Percentiles rank a stretch among this genome's conserved stretches.
Evolutionary conservation across 345 rosid species (phyloP).

Genomic region (Anacardium occidentale): DNA sequence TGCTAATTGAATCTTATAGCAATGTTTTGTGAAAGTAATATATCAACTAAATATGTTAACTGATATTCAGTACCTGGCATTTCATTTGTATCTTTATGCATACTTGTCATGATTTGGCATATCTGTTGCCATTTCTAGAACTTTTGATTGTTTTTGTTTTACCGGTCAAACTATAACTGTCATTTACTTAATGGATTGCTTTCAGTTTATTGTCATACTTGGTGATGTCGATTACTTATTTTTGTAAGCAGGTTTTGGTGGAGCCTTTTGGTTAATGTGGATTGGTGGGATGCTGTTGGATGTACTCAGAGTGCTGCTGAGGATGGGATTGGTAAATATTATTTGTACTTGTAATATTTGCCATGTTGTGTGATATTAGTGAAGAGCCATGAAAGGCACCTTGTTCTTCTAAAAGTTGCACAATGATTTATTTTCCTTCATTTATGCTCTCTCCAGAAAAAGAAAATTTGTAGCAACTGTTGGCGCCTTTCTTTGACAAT

Average conservation of each 20-base stretch:
- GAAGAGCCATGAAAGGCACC: neutral
- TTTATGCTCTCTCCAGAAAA: conserved; percentile 6
- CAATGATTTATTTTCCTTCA: neutral
- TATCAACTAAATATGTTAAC: neutral
- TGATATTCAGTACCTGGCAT: neutral
- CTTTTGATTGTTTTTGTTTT: neutral
- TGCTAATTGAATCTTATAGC: neutral
- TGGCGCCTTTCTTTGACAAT: conserved; percentile 7
- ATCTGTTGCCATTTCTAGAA: neutral
- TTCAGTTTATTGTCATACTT: conserved; percentile 1
- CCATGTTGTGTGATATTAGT: neutral
- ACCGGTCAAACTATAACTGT: neutral
- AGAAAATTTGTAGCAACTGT: neutral
- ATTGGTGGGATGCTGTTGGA: conserved; percentile 99
- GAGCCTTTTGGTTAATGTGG: conserved; percentile 99
- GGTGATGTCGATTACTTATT: conserved; percentile 19
- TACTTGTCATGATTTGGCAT: neutral
- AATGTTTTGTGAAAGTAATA: neutral
- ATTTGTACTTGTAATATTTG: neutral
- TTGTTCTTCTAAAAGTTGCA: neutral
- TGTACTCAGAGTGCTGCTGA: conserved; percentile 99
- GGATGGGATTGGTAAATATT: conserved; percentile 79
- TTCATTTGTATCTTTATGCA: neutral
- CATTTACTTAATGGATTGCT: neutral
- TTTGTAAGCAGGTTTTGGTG: conserved; percentile 88